phyloP scores from a whole-genome alignment of 192 early-diverging fungal genomes.

The Backusella luteola region DNA sequence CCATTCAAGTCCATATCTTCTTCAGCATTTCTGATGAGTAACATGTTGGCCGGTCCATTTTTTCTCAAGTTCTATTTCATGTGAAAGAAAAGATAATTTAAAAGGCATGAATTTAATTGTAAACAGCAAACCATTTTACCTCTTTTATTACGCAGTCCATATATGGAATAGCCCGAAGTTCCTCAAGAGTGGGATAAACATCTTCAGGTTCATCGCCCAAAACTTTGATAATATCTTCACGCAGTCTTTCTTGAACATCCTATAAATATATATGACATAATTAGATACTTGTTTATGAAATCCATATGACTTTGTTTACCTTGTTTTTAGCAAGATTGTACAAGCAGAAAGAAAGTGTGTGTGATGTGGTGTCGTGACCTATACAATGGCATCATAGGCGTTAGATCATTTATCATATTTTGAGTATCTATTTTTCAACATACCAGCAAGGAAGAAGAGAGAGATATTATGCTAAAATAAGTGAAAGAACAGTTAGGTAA shows the following conservation, averaged over 20 bases:
- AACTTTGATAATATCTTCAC: constrained; percentile 25
- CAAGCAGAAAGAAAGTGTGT: constrained; percentile 36
- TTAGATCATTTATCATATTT: neutral
- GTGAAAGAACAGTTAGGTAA: neutral
- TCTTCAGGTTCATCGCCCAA: constrained; percentile 26
- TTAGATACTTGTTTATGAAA: neutral
- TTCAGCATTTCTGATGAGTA: neutral
- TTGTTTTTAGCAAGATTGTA: constrained; percentile 48
- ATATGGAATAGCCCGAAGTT: constrained; percentile 24
- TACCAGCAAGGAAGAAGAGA: constrained; percentile 57
- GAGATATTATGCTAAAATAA: constrained; percentile 39
- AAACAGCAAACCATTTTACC: neutral
- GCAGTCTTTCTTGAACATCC: constrained; percentile 29
- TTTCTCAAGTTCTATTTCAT: neutral
- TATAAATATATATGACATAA: neutral
- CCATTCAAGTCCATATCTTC: constrained; percentile 33
- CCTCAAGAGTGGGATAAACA: constrained; percentile 16
- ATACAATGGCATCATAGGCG: neutral
- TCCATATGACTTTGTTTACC: neutral
- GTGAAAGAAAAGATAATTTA: neutral
- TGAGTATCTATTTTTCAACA: constrained; percentile 11
- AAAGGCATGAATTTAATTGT: neutral
- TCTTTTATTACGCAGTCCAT: constrained; percentile 28
- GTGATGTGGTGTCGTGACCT: constrained; percentile 32
- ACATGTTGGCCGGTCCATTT: neutral